These are phyloP conservation scores for Leccinum rimulosum DNA, from an alignment of 768 basidiomycete species.

Conservation along the genomic window DNA sequence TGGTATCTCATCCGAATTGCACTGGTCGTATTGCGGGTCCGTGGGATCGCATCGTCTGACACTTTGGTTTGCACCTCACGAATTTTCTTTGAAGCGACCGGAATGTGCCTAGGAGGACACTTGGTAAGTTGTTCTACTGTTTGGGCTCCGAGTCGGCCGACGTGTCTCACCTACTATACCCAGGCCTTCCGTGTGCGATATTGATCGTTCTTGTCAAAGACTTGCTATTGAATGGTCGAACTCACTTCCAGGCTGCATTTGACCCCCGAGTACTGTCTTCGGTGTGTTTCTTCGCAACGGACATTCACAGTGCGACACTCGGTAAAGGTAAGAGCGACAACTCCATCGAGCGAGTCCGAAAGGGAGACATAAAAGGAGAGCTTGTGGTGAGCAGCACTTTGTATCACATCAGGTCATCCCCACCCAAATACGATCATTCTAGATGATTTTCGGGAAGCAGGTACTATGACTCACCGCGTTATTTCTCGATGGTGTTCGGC, in stretches of 20 bases:
- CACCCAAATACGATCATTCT: neutral
- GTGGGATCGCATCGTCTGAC: no score
- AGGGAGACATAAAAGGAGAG: constrained; percentile 85
- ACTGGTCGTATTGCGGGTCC: constrained; percentile 56
- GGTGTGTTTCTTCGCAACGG: constrained; percentile 95
- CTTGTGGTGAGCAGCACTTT: constrained; percentile 56
- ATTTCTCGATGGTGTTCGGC: neutral
- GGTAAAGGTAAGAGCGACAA: constrained; percentile 85
- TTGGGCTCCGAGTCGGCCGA: neutral
- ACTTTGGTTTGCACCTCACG: neutral
- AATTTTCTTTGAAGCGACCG: constrained; percentile 53
- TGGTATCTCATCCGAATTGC: constrained; percentile 74
- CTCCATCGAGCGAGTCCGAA: constrained; percentile 66
- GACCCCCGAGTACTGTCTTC: constrained; percentile 78
- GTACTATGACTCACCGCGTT: constrained; percentile 33
- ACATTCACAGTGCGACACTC: constrained; percentile 84
- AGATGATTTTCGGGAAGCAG: constrained; percentile 98
- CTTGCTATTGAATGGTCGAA: neutral
- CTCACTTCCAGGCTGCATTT: constrained; percentile 69
- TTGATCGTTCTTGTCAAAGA: neutral
- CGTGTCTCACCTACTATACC: constrained; percentile 2
- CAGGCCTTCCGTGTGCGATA: constrained; percentile 51
- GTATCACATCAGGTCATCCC: neutral
- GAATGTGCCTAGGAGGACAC: constrained; percentile 90
- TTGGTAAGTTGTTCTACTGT: constrained; percentile 46